Evolutionary conservation across 495 filamentous ascomycete genomes (phyloP).

Genomic region (Neurospora sp.): DNA sequence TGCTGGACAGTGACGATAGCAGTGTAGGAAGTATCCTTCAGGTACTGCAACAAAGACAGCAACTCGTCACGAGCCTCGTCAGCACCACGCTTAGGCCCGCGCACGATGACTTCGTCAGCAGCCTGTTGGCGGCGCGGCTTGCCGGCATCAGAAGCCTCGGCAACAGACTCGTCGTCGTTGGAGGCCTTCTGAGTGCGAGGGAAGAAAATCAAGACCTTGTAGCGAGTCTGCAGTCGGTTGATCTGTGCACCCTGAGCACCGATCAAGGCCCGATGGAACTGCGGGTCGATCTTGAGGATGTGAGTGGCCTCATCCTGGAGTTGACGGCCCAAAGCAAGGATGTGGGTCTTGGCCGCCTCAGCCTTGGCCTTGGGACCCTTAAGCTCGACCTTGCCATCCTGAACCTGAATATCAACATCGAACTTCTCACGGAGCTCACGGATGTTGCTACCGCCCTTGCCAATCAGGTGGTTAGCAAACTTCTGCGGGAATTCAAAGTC

Average conservation of each 20-base stretch:
- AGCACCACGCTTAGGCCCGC: slow-evolving; percentile 82
- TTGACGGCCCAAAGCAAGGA: slow-evolving; percentile 62
- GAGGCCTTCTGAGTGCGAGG: slow-evolving; percentile 52
- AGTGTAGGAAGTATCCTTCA: slow-evolving; percentile 69
- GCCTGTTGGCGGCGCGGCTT: slow-evolving; percentile 63
- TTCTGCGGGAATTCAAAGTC: slow-evolving; percentile 91
- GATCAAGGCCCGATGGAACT: slow-evolving; percentile 82
- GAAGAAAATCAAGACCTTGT: slow-evolving; percentile 90
- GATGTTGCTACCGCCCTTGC: slow-evolving; percentile 85
- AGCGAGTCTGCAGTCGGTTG: slow-evolving; percentile 80
- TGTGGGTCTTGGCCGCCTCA: slow-evolving; percentile 68
- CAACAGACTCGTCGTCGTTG: slow-evolving; percentile 59
- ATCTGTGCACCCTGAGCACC: slow-evolving; percentile 82
- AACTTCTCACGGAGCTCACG: slow-evolving; percentile 92
- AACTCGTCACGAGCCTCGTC: slow-evolving; percentile 87
- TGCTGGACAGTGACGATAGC: slow-evolving; percentile 76
- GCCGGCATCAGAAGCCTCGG: slow-evolving; percentile 63
- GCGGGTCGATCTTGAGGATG: slow-evolving; percentile 74
- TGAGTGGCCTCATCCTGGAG: slow-evolving; percentile 82
- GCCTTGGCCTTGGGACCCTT: slow-evolving; percentile 57
- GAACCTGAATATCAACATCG: slow-evolving; percentile 93
- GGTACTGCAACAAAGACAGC: slow-evolving; percentile 72
- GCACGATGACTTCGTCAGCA: slow-evolving; percentile 81
- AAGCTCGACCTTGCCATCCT: slow-evolving; percentile 54
- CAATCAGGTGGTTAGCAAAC: slow-evolving; percentile 86